Percentiles rank a stretch among this genome's conserved stretches.
These are phyloP conservation scores for Penicillium psychrosexuale DNA, from an alignment of 2,329 filamentous ascomycete species.

Conservation along the genomic window DNA sequence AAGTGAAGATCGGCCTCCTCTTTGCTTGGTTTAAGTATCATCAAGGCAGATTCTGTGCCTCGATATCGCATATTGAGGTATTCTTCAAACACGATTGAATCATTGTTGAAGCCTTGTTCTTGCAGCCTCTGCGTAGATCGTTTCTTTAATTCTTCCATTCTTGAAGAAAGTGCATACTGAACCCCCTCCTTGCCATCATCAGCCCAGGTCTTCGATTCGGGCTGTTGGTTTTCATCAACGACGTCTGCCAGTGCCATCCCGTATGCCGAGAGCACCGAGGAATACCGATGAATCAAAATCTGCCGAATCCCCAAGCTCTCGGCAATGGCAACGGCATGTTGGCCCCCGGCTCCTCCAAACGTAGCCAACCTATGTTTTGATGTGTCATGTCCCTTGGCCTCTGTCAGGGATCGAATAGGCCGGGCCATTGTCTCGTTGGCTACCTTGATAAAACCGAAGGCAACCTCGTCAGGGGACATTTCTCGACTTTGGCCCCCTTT, in stretches of 20 bases:
- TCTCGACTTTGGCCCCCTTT: conserved; percentile 35
- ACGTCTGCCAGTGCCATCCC: conserved; percentile 85
- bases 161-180: conserved; percentile 62
- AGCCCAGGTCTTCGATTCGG: conserved; percentile 58
- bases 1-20: conserved; percentile 47
- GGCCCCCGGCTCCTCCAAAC: conserved; percentile 85
- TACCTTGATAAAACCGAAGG: conserved; percentile 83
- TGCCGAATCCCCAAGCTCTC: conserved; percentile 76
- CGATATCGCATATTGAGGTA: conserved; percentile 74
- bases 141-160: conserved; percentile 76
- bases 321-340: conserved; percentile 89
- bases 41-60: conserved; percentile 37
- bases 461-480: conserved; percentile 77
- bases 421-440: conserved; percentile 90
- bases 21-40: conserved; percentile 22
- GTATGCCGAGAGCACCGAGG: conserved; percentile 84
- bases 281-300: conserved; percentile 81
- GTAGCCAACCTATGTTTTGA: conserved; percentile 80
- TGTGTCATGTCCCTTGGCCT: conserved; percentile 84
- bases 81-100: conserved; percentile 78
- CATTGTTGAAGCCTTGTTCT: conserved; percentile 74
- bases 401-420: conserved; percentile 82
- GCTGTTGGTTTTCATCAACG: conserved; percentile 72
- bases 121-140: conserved; percentile 65
- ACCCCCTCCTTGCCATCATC: conserved; percentile 49